phyloP scores from a whole-genome alignment of 2,329 filamentous ascomycete species.

The Nemania sp. region DNA sequence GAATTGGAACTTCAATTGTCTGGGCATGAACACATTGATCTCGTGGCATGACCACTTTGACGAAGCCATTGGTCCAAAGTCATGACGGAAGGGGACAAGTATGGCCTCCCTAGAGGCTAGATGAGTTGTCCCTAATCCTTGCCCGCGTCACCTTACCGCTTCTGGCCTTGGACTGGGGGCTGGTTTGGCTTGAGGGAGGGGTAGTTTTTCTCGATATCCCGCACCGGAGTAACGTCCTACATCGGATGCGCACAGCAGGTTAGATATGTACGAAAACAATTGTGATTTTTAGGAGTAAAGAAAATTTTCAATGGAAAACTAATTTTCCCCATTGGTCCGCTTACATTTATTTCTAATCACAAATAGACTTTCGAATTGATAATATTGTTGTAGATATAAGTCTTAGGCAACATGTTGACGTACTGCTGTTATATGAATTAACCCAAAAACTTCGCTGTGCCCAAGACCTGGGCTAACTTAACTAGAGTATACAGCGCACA shows the following conservation, averaged over 20 bases:
- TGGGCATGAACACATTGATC: background rate
- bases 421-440: too few species aligned
- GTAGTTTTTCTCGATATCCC: conserved; percentile 3
- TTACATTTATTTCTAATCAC: too few species aligned
- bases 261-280: background rate
- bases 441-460: too few species aligned
- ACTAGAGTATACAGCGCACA: background rate
- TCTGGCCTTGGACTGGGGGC: conserved; percentile 7
- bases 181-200: conserved; percentile 4
- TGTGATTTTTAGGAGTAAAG: background rate
- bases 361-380: too few species aligned
- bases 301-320: background rate
- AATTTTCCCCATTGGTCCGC: too few species aligned
- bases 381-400: too few species aligned
- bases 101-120: conserved; percentile 17
- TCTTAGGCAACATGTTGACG: too few species aligned
- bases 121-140: conserved; percentile 26
- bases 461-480: background rate
- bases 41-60: background rate
- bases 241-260: background rate
- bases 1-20: conserved; percentile 8
- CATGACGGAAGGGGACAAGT: conserved; percentile 15
- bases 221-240: background rate
- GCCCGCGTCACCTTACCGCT: conserved; percentile 22
- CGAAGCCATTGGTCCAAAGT: background rate